These are phyloP conservation scores for Epichloe coenophiala DNA, from an alignment of 2,329 filamentous ascomycete species.

Conservation along the genomic window DNA sequence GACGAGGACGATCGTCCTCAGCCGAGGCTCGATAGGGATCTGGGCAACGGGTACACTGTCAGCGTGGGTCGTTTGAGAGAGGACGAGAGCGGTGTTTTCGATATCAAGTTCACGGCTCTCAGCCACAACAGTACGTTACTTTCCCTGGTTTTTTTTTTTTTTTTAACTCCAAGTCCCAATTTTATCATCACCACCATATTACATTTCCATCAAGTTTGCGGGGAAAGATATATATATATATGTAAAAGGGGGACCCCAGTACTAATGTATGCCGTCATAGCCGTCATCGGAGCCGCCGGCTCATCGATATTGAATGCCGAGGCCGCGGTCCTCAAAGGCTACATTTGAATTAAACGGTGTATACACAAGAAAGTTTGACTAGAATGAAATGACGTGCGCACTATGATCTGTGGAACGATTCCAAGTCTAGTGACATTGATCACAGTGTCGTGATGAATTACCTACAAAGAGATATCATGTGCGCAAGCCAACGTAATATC, in stretches of 20 bases:
- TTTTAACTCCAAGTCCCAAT: neutral
- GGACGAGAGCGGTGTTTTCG: slow-evolving; percentile 80
- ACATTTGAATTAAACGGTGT: slow-evolving; percentile 37
- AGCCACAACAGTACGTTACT: slow-evolving; percentile 56
- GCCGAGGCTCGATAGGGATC: slow-evolving; percentile 76
- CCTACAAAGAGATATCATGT: too few species aligned
- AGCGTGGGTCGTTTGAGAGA: slow-evolving; percentile 78
- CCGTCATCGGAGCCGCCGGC: slow-evolving; percentile 90
- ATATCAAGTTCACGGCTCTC: slow-evolving; percentile 86
- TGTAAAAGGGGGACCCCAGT: neutral
- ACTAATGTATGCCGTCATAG: slow-evolving; percentile 19
- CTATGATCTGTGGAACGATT: too few species aligned
- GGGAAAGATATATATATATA: neutral
- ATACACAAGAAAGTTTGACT: neutral
- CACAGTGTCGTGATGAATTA: too few species aligned
- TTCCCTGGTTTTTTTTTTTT: neutral
- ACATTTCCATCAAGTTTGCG: neutral
- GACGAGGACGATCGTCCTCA: slow-evolving; percentile 85
- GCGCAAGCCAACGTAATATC: too few species aligned
- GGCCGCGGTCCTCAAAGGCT: slow-evolving; percentile 80
- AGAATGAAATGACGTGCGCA: neutral
- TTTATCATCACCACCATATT: neutral
- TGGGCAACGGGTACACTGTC: slow-evolving; percentile 76
- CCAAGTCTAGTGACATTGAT: too few species aligned
- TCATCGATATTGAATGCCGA: slow-evolving; percentile 92